Base-by-base conservation (phyloP, 2,329 filamentous ascomycete species). In the Penicillium sp. region DNA sequence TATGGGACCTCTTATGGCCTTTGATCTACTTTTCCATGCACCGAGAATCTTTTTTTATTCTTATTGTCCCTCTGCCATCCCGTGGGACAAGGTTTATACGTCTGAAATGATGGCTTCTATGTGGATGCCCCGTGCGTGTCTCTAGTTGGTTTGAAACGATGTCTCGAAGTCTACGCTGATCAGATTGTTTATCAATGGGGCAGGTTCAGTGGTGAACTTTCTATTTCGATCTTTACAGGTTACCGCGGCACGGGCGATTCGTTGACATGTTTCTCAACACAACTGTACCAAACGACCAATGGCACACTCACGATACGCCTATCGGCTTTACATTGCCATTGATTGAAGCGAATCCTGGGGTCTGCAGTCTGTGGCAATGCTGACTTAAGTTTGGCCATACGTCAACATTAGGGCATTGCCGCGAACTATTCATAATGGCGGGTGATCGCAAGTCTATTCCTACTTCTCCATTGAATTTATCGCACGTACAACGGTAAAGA, bases 321-420 rank as follows among this genome's bases (percentile, higher is more conserved):
- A 10, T 34, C 31, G 1, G 31, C 14, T 20, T 9, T 34, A 18
- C 9, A 3, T 5, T 34, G 7, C 14, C 14, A 11, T 34, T n/a
- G 9, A 34, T 34, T 2, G 11, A 10, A 10, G 8, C 14, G 9
- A 34, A 1, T 11, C 31, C 31, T 18, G 3, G 14, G 16, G 18
- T 34, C 31, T 18, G 3, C 14, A 9, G 18, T 34, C 18, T 38
- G 47, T 53, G 51, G 47, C 53, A 50, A 47, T 31, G 45, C 49
- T 54, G 53, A 54, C 51, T 50, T 47, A 42, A 56, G 44, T 38
- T 36, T 36, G 32, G 47, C 38, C 40, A 44, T 56, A 60, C 57
- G 57, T 60, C 57, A 60, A 52, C 35, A 49, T 59, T 52, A 55
- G 42, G 42, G 47, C 47, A 42, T 49, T 18, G 20, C 40, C 22